Percentiles rank a stretch among this genome's conserved stretches.
Conservation (phyloP, 306 rosid genomes). For the Gastrolobium bilobum region DNA sequence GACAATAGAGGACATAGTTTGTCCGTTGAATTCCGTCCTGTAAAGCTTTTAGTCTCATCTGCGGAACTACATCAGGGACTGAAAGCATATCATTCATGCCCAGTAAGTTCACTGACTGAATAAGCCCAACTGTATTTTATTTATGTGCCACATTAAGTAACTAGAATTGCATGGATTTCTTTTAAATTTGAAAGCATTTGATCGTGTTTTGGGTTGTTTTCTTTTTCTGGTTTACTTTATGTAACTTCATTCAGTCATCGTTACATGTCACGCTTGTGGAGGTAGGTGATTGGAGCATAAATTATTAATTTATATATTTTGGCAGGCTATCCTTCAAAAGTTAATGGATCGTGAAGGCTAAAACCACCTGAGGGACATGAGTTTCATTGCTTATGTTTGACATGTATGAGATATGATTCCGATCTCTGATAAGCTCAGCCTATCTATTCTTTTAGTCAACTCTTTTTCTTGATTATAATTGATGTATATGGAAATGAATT, state of each 20-base stretch:
- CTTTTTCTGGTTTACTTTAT: conserved; percentile 11
- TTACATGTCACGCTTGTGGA: conserved; percentile 2
- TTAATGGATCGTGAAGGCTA: conserved; percentile 66
- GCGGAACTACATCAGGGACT: conserved; percentile 78
- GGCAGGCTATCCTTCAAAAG: conserved; percentile 72
- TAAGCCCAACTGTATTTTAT: not conserved
- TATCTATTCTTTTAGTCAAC: conserved; percentile 9
- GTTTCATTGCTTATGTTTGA: conserved; percentile 38
- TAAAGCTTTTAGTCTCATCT: conserved; percentile 73
- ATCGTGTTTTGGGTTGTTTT: conserved; percentile 15
- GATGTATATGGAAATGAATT: conserved; percentile 22
- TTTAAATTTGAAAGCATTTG: conserved; percentile 33
- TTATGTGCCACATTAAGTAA: conserved; percentile 27
- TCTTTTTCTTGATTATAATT: not conserved
- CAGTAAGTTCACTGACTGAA: conserved; percentile 67
- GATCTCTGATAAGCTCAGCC: conserved; percentile 18
- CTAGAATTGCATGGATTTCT: conserved; percentile 28
- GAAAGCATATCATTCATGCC: conserved; percentile 70
- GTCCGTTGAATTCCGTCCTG: conserved; percentile 79
- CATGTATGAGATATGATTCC: conserved; percentile 12
- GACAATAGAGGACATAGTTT: conserved; percentile 79
- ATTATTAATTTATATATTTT: conserved; percentile 49
- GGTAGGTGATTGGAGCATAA: conserved; percentile 22
- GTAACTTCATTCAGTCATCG: conserved; percentile 11
- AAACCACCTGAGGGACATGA: conserved; percentile 40